Base-by-base conservation (phyloP, 2,329 filamentous ascomycete species). In the Trichophyton schoenleinii region DNA sequence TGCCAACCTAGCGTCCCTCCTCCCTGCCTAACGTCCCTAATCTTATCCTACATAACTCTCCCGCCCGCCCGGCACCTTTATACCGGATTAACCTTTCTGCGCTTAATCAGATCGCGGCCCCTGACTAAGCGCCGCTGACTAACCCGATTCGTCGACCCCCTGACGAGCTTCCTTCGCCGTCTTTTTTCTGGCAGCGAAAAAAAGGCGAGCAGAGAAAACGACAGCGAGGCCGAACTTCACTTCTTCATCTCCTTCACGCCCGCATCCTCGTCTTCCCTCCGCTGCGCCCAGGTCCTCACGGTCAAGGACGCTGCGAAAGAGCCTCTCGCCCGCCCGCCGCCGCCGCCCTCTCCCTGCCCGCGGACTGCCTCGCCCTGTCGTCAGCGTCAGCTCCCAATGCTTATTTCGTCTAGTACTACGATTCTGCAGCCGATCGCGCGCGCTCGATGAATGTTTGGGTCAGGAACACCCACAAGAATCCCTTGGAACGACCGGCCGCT, bases 361-460 rank as follows among this genome's bases (percentile, higher is more conserved):
- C 5, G 28, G 28, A 5, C 28, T 31, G 6, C 28, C 28, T 31
- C 28, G 28, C 28, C 6, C 28, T 31, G 28, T 25, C 49, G 49
- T 31, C 22, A n/a, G 25, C 22, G 8, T 25, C 49, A 38, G 49
- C n/a, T 53, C 49, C 49, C 22, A 34, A 53, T 53, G 49, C 49
- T 53, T 53, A n/a, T 53, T 53, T 53, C 28, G 49, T 53, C 49
- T 53, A 53, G 49, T 31, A 31, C 49, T 28, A 28, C 49, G 22
- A 28, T 31, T 34, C 49, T 53, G 49, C 49, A 53, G 49, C 49
- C 49, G 49, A 53, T 34, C 49, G 49, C 49, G 49, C 49, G 49
- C 28, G 49, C 22, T 53, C 49, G 31, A 53, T 53, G 49, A 53
- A 53, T 53, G 49, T 34, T 53, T 53, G 49, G 49, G 49, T 53